A percentile compares a stretch with the other conserved stretches of the same genome.
phyloP scores from a whole-genome alignment of 768 basidiomycete species.

The Russula lepida region DNA sequence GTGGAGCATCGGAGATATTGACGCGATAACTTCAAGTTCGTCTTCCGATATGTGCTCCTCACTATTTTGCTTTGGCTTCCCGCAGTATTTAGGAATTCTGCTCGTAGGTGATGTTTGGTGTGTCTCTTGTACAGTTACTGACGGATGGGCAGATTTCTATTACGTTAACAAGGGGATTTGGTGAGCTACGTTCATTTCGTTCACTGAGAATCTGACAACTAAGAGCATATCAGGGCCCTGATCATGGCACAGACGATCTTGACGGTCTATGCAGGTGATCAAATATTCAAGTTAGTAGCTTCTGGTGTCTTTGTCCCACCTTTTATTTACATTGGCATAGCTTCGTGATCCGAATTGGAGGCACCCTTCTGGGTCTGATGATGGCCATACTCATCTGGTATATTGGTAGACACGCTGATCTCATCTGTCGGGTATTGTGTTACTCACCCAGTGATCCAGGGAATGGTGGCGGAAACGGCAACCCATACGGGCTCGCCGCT shows the following conservation, averaged over 20 bases:
- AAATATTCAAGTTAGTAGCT: conserved; percentile 38
- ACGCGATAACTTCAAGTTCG: conserved; percentile 31
- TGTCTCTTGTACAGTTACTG: not conserved
- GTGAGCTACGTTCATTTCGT: conserved; percentile 20
- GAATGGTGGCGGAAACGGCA: conserved; percentile 39
- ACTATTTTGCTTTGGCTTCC: conserved; percentile 48
- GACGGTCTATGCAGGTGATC: conserved; percentile 49
- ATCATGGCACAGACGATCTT: conserved; percentile 55
- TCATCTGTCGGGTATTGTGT: not conserved
- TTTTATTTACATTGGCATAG: conserved; percentile 20
- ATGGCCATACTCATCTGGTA: conserved; percentile 45
- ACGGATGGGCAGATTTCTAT: conserved; percentile 29
- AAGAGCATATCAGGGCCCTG: conserved; percentile 33
- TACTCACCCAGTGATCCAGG: conserved; percentile 24
- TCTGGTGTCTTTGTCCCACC: not conserved
- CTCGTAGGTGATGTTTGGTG: conserved; percentile 30
- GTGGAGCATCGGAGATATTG: not conserved
- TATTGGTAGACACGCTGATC: conserved; percentile 28
- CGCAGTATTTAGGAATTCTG: conserved; percentile 34
- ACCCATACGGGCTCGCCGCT: conserved; percentile 45
- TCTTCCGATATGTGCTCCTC: conserved; percentile 41
- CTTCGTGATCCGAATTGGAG: conserved; percentile 38
- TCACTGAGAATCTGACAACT: not conserved
- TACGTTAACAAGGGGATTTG: conserved; percentile 42
- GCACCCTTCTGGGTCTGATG: conserved; percentile 40